These are phyloP conservation scores for Verticillium isaacii DNA, from an alignment of 2,329 filamentous ascomycete species.

Conservation along the genomic window DNA sequence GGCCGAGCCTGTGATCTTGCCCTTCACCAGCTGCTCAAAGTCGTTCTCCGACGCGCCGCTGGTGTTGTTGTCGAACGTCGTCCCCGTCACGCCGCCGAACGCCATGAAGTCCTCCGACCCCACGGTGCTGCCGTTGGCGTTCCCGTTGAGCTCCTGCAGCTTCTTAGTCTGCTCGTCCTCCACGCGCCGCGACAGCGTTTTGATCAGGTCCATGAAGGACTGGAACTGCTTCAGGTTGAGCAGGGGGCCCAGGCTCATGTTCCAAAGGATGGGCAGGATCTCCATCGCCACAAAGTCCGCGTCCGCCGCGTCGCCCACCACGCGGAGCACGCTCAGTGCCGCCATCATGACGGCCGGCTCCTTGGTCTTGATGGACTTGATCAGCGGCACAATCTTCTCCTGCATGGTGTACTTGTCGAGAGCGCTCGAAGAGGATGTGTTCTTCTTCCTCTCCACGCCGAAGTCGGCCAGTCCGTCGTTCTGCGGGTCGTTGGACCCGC, in stretches of 20 bases:
- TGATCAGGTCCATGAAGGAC: slow-evolving; percentile 85
- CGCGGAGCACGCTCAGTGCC: slow-evolving; percentile 74
- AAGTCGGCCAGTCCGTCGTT: slow-evolving; percentile 74
- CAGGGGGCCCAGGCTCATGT: slow-evolving; percentile 83
- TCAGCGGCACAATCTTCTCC: slow-evolving; percentile 87
- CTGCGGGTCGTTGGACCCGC: slow-evolving; percentile 56
- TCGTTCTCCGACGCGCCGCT: slow-evolving; percentile 61
- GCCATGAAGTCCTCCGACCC: slow-evolving; percentile 64
- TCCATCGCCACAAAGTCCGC: slow-evolving; percentile 90
- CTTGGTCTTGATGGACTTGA: slow-evolving; percentile 94
- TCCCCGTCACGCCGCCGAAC: slow-evolving; percentile 63
- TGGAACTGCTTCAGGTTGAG: slow-evolving; percentile 86
- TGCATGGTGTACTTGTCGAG: slow-evolving; percentile 98
- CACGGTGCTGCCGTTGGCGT: slow-evolving; percentile 42
- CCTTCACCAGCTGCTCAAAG: slow-evolving; percentile 87
- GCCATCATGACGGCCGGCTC: slow-evolving; percentile 98
- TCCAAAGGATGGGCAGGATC: slow-evolving; percentile 84
- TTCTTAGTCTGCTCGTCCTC: slow-evolving; percentile 88
- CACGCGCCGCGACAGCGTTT: slow-evolving; percentile 69
- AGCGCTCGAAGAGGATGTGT: slow-evolving; percentile 66
- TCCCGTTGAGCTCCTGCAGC: slow-evolving; percentile 73
- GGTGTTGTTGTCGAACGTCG: slow-evolving; percentile 44
- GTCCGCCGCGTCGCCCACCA: slow-evolving; percentile 79
- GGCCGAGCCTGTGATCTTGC: slow-evolving; percentile 40
- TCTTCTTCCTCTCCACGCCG: slow-evolving; percentile 49